These are phyloP conservation scores for Hypoxylon intermedium DNA, from an alignment of 495 filamentous ascomycete species.

Conservation along the genomic window DNA sequence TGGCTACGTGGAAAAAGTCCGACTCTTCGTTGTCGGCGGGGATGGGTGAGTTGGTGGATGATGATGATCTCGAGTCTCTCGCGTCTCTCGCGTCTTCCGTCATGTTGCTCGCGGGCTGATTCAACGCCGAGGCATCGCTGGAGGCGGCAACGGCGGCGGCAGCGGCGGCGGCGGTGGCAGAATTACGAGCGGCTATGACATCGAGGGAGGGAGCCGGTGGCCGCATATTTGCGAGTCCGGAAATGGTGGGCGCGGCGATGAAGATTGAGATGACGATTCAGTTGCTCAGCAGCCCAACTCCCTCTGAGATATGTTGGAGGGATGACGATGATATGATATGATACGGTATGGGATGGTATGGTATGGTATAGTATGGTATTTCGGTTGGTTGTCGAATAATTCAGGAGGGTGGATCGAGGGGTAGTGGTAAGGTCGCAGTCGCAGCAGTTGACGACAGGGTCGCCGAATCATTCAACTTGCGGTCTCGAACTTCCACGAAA, in stretches of 20 bases:
- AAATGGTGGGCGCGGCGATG: too few species aligned
- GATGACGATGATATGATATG: background rate
- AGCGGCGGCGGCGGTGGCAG: conserved; percentile 11
- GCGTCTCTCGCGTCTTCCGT: conserved; percentile 25
- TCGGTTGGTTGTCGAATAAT: conserved; percentile 23
- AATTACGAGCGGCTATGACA: conserved; percentile 50
- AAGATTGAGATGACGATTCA: too few species aligned
- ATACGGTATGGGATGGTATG: background rate
- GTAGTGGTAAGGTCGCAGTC: conserved; percentile 8
- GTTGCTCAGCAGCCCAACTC: too few species aligned
- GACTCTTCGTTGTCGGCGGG: conserved; percentile 82
- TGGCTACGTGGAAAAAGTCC: conserved; percentile 84
- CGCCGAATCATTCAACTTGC: too few species aligned
- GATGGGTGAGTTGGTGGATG: conserved; percentile 83
- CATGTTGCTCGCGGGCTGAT: conserved; percentile 7
- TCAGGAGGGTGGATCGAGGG: conserved; percentile 19
- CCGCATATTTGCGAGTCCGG: conserved; percentile 28
- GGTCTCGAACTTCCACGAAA: too few species aligned
- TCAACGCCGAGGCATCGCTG: conserved; percentile 11
- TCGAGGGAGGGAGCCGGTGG: conserved; percentile 52
- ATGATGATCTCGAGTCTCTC: conserved; percentile 61
- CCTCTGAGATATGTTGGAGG: too few species aligned
- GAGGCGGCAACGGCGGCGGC: conserved; percentile 9
- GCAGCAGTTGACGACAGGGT: too few species aligned
- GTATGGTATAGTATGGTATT: background rate